Evolutionary conservation across 2,329 filamentous ascomycete genomes (phyloP), one percentile per base, ranked within the genome.

Genomic region (Penicillium sp.): DNA sequence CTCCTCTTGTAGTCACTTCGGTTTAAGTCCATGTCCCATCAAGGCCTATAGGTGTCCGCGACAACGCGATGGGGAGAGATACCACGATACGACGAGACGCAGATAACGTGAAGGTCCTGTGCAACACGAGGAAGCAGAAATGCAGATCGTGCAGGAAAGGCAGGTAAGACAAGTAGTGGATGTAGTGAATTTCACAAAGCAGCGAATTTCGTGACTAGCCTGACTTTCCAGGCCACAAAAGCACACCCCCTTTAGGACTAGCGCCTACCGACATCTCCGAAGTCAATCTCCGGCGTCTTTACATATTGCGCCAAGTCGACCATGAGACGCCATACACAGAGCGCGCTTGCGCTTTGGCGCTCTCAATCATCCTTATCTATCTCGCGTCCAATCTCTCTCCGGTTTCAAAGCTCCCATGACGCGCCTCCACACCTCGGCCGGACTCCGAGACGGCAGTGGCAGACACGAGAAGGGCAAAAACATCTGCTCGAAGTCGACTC

Each of bases 401-500:
- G 49, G 15, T 53, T 36, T 13, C 50, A 58, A 50, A 51, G 49
- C 43, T 56, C 49, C 42, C 15, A 43, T 26, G 26, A 47, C 33
- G 12, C 50, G 18, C 28, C 42, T 10, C 8, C 33, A n/a, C 38
- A 28, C 34, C n/a, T 41, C 47, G 31, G 12, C 24, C 45, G 24
- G 23, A 21, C 24, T 29, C 45, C 23, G 28, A 39, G 49, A 23
- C 49, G 45, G 33, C 52, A 44, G 18, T 36, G 15, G n/a, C 31
- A 36, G 41, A 42, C 21, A 48, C 10, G 29, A 2, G 31, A 49
- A 24, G 9, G 18, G 15, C 21, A 45, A 31, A 62, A 45, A 45
- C 58, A 67, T 4, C 42, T 62, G 7, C 65, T 74, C 8, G 65
- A 64, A 31, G 65, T 73, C 26, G 58, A 68, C 34, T 53, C 68